phyloP scores from a whole-genome alignment of 108 stramenopile genomes.

The Cyclostephanos tholiformis region DNA sequence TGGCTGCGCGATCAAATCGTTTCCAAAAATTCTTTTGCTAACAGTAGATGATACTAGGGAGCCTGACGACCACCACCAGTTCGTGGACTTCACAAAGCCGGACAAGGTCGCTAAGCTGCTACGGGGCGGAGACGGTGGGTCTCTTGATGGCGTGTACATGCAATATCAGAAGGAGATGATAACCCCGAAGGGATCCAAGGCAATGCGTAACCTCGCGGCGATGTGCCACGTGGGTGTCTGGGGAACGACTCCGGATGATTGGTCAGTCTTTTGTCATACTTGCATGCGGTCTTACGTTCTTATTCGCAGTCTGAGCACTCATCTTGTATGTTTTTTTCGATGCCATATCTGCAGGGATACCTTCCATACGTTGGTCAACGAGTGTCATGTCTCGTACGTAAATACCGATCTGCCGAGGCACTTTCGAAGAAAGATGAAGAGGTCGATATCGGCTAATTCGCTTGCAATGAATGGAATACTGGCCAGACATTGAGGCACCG shows the following conservation, averaged over 20 bases:
- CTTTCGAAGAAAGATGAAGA: slow-evolving; percentile 37
- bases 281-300: no score
- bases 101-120: slow-evolving; percentile 28
- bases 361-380: slow-evolving; percentile 45
- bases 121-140: slow-evolving; percentile 41
- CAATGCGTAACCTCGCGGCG: slow-evolving; percentile 39
- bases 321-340: no score
- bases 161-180: slow-evolving; percentile 51
- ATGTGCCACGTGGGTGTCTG: slow-evolving; percentile 44
- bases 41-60: slow-evolving; percentile 33
- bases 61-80: slow-evolving; percentile 27
- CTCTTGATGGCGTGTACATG: slow-evolving; percentile 52
- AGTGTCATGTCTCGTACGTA: slow-evolving; percentile 50
- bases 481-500: background rate
- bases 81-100: slow-evolving; percentile 47
- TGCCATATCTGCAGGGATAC: slow-evolving; percentile 18
- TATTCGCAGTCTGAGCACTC: no score
- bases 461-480: slow-evolving; percentile 30
- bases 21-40: slow-evolving; percentile 46
- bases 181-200: slow-evolving; percentile 31
- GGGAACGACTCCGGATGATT: slow-evolving; percentile 51
- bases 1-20: slow-evolving; percentile 2
- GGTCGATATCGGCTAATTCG: slow-evolving; percentile 27
- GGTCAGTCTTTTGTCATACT: background rate
- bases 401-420: slow-evolving; percentile 47